phyloP scores from a whole-genome alignment of 208 protist genomes.

The Balamuthia mandrillaris region DNA sequence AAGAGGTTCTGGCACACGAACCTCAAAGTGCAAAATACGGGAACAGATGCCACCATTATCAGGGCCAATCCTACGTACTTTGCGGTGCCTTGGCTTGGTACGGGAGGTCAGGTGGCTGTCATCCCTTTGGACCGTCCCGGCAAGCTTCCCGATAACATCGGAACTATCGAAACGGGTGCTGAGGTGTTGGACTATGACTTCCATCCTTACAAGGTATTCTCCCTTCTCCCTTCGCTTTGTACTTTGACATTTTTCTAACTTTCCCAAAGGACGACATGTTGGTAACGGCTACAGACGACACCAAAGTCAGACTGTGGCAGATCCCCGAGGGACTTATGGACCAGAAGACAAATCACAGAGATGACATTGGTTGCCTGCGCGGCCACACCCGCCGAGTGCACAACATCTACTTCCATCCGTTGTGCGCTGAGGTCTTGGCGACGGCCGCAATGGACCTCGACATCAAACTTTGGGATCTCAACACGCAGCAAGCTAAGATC shows the following conservation, averaged over 20 bases:
- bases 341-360: conserved; percentile 28
- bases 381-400: conserved; percentile 6
- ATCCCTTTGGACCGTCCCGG: not conserved
- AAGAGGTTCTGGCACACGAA: not conserved
- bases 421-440: not conserved
- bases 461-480: conserved; percentile 8
- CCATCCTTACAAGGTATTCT: not conserved
- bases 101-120: conserved; percentile 46
- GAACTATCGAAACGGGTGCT: conserved; percentile 2
- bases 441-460: not conserved
- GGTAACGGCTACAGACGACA: not conserved
- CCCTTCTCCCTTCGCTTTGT: not conserved
- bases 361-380: not conserved
- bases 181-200: conserved; percentile 4
- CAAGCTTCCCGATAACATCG: conserved; percentile 31
- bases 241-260: not conserved
- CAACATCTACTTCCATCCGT: conserved; percentile 3
- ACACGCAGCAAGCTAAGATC: not conserved
- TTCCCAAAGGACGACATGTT: not conserved
- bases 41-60: conserved; percentile 29
- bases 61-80: conserved; percentile 55
- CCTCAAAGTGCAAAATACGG: not conserved
- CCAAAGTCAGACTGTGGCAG: not conserved
- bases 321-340: conserved; percentile 16
- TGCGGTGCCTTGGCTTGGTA: conserved; percentile 53